Base-by-base conservation (phyloP, 495 filamentous ascomycete species). In the Penicillium lagena region DNA sequence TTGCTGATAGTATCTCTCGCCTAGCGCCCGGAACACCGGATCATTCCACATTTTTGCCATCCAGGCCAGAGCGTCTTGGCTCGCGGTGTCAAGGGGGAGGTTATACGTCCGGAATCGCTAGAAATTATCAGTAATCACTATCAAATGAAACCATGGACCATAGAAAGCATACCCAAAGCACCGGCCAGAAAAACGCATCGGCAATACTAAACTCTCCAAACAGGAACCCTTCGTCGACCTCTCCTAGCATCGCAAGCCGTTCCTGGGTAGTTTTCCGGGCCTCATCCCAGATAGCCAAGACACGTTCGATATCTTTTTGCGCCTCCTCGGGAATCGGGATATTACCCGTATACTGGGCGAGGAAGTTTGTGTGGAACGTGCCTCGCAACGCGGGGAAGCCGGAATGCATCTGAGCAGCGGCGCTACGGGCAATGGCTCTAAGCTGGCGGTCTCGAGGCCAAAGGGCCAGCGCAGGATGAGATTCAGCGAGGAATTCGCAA, bases 331-430 rank as follows among this genome's bases (percentile, higher is more conserved):
- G 22, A 14, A 67, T 43, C 4, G 62, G 60, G 17, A 66, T 39
- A 14, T 59, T 59, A 9, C 65, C 59, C 0, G 59, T 62, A 46
- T 60, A 67, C 29, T 38, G 38, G 8, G 66, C 59, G n/a, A 73
- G 43, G 43, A 75, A 67, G 56, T 76, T 78, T 42, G 65, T 68
- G 22, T 46, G 31, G 51, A 67, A 75, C 8, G 62, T 62, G 37
- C 64, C 58, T 11, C 78, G 66, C 7, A 80, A 27, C 0, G 59
- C 51, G 1, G 29, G 27, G 52, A 82, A 82, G 17, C 70, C 64
- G 1, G 77, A 68, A 49, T 79, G 76, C 76, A 80, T 82, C 56
- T 78, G 66, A 0, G 76, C 71, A 2, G 61, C 64, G 6, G 73
- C 73, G 13, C 62, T 65, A 30, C 76, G 63, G 7, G 78, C 77